phyloP scores from a whole-genome alignment of 1,139 yeast species.

The Hansenula lynferdii region DNA sequence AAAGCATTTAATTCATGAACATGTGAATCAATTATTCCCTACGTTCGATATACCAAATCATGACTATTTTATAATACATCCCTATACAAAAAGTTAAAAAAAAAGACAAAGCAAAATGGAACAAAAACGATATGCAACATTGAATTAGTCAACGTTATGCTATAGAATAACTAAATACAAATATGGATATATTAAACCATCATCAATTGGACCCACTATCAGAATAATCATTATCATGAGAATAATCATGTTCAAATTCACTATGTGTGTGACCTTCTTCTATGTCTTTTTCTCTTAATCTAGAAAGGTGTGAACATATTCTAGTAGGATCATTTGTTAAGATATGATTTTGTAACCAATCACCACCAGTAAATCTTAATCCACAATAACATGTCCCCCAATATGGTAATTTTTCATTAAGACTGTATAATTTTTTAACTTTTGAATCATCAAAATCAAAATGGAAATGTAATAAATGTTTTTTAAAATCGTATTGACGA shows the following conservation, averaged over 20 bases:
- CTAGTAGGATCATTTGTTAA: conserved; percentile 22
- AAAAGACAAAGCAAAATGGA: too few species aligned
- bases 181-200: background rate
- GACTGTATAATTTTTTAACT: conserved; percentile 44
- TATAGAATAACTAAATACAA: too few species aligned
- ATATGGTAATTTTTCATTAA: conserved; percentile 48
- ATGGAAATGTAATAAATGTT: conserved; percentile 60
- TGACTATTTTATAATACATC: too few species aligned
- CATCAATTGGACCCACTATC: background rate
- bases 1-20: too few species aligned
- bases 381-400: conserved; percentile 61
- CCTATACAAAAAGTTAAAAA: too few species aligned
- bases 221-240: too few species aligned
- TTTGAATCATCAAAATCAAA: conserved; percentile 49
- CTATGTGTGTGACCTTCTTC: background rate
- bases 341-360: conserved; percentile 57
- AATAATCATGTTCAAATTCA: background rate
- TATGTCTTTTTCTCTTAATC: background rate
- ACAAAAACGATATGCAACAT: too few species aligned
- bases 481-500: conserved; percentile 66
- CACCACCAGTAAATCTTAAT: conserved; percentile 39
- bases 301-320: background rate
- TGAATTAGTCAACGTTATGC: too few species aligned
- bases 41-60: too few species aligned
- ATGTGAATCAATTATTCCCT: too few species aligned